These are phyloP conservation scores for Phyllosticta citriasiana DNA, from an alignment of 2,329 filamentous ascomycete genomes.

Conservation along the genomic window DNA sequence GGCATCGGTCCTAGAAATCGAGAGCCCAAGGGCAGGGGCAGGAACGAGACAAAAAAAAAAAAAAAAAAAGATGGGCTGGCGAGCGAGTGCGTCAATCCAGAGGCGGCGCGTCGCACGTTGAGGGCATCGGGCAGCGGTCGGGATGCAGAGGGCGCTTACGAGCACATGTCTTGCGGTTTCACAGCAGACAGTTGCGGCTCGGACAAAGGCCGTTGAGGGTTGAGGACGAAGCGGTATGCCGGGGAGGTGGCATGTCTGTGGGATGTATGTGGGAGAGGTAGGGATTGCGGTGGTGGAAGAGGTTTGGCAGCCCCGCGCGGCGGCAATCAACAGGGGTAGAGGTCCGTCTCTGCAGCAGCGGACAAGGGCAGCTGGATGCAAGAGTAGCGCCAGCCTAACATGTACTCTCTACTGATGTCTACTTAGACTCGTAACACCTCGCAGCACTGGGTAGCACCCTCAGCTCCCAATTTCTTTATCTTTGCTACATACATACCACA, in stretches of 20 bases:
- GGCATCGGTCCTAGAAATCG: neutral
- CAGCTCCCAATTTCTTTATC: neutral
- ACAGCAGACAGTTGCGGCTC: neutral
- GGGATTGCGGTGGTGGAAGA: neutral
- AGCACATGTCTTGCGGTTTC: neutral
- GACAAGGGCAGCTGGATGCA: neutral
- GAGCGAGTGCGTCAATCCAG: neutral
- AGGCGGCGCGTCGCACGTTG: neutral
- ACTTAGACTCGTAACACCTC: neutral
- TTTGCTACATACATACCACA: neutral
- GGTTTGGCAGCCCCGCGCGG: neutral
- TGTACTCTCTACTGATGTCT: neutral
- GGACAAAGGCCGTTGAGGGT: neutral
- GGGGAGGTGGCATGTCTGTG: neutral
- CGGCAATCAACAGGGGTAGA: neutral
- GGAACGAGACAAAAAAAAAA: neutral
- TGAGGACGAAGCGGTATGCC: neutral
- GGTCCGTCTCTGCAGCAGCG: neutral
- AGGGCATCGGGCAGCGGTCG: neutral
- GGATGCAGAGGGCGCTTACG: neutral
- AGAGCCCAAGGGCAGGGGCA: neutral
- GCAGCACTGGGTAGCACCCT: neutral
- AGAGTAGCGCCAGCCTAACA: neutral
- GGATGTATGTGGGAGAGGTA: neutral
- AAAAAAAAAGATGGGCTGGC: neutral